phyloP scores from a whole-genome alignment of 2,329 filamentous ascomycete species.

The Sordariomycetes sp. region DNA sequence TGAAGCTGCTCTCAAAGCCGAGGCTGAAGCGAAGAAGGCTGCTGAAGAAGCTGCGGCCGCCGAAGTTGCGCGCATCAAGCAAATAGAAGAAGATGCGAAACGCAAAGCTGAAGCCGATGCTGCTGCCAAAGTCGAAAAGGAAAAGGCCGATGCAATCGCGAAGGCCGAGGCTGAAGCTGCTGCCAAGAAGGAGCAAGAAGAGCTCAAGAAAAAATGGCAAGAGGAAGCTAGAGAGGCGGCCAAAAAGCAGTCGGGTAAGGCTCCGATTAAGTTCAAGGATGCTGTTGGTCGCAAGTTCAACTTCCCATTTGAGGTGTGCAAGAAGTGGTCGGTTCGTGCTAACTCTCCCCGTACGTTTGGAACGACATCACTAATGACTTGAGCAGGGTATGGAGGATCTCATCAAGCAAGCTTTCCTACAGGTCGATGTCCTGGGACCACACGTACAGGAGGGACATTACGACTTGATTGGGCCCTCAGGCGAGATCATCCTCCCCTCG shows the following conservation, averaged over 20 bases:
- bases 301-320: conserved; percentile 80
- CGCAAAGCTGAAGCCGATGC: conserved; percentile 25
- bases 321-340: conserved; percentile 68
- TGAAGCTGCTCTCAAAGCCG: conserved; percentile 30
- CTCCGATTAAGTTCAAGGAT: conserved; percentile 83
- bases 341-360: neutral
- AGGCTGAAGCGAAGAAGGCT: conserved; percentile 29
- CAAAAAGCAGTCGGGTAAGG: conserved; percentile 45
- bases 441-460: conserved; percentile 74
- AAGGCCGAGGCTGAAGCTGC: conserved; percentile 27
- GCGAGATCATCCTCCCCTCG: conserved; percentile 69
- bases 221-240: conserved; percentile 32
- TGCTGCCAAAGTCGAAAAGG: conserved; percentile 21
- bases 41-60: conserved; percentile 32
- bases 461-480: conserved; percentile 69
- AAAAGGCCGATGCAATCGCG: conserved; percentile 12
- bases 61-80: conserved; percentile 28
- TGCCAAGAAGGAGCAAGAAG: conserved; percentile 27
- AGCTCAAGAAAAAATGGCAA: conserved; percentile 32
- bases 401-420: conserved; percentile 74
- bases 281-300: conserved; percentile 86
- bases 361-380: conserved; percentile 6
- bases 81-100: conserved; percentile 27
- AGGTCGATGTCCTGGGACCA: conserved; percentile 67
- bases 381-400: conserved; percentile 76